Percentiles rank a stretch among this genome's conserved stretches.
phyloP scores from a whole-genome alignment of 306 rosid genomes.

The Glycine latifolia region DNA sequence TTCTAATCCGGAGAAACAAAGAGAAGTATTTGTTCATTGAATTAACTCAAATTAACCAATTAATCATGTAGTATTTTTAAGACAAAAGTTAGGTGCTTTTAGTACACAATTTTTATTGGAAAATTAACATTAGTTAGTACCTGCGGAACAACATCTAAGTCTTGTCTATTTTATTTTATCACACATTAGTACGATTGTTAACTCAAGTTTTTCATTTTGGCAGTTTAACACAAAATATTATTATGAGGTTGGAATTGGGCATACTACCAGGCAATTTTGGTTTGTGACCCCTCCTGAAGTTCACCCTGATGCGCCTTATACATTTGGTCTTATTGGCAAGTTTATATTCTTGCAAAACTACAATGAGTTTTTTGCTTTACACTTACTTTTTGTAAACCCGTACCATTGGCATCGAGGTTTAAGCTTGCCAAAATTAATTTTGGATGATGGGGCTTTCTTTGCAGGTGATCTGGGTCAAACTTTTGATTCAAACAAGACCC shows the following conservation, averaged over 20 bases:
- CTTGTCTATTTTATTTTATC: too few species aligned
- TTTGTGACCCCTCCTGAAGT: conserved; percentile 71
- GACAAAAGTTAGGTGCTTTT: too few species aligned
- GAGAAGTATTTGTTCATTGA: too few species aligned
- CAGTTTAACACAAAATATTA: conserved; percentile 60
- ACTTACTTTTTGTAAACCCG: not conserved
- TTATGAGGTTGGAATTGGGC: conserved; percentile 71
- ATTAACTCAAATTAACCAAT: too few species aligned
- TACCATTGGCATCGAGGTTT: not conserved
- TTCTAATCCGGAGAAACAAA: too few species aligned
- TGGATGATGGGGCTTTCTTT: conserved; percentile 10
- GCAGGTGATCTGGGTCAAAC: conserved; percentile 86
- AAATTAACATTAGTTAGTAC: too few species aligned
- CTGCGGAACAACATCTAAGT: too few species aligned
- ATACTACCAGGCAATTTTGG: conserved; percentile 65
- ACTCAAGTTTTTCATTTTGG: too few species aligned
- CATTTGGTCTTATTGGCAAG: conserved; percentile 82
- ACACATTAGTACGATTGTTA: too few species aligned
- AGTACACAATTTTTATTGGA: too few species aligned
- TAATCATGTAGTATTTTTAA: too few species aligned
- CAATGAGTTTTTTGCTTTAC: too few species aligned
- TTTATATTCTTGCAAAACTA: not conserved
- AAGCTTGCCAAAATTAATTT: conserved; percentile 23
- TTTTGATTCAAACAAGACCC: conserved; percentile 73
- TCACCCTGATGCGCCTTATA: conserved; percentile 73